Evolutionary conservation across 257 asterid genomes (phyloP), one percentile per base, ranked within the genome.

Genomic region (Verbena officinalis): DNA sequence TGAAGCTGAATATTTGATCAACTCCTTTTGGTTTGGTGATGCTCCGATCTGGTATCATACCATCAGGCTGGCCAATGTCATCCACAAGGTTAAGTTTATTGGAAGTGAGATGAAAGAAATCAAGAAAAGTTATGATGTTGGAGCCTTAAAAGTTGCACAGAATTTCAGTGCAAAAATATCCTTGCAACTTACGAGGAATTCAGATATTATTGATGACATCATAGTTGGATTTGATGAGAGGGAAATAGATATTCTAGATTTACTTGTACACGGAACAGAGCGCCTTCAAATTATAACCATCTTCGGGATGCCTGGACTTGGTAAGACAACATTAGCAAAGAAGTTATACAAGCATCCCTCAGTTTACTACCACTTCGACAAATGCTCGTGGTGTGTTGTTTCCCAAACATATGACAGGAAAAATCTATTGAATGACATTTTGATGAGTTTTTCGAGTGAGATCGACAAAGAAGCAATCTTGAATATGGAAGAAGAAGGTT

Each of bases 261-360:
- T 0, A 10, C 48, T 42, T 14, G 5, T 11, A 42, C 16, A 16
- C 13, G 48, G 48, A 12, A 42, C 48, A 17, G 0, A 5, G 21
- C 0, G 38, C 0, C 48, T 69, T 4, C 76, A 72, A 31, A 34
- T 51, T 8, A 23, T 72, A 12, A 58, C 80, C 13, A 59, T 83
- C 1, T 75, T 44, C 12, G 81, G 81, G 9, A 77, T 77, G 85
- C 38, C 80, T 1, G 83, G 85, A 43, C 64, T 76, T 20, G 80
- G 84, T 14, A 72, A 72, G 68, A 68, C 76, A 10, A 73, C 76
- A n/a, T 36, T 77, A 16, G 81, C 83, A 13, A 69, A 62, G 34
- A 72, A 67, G 34, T 6, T 77, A 15, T 77, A 55, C 57, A 38
- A 50, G 46, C 63, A 71, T 51, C 20, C 65, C 20, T 59, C 3